These are phyloP conservation scores for Monilinia polystroma DNA, from an alignment of 2,329 filamentous ascomycete species.

Conservation along the genomic window DNA sequence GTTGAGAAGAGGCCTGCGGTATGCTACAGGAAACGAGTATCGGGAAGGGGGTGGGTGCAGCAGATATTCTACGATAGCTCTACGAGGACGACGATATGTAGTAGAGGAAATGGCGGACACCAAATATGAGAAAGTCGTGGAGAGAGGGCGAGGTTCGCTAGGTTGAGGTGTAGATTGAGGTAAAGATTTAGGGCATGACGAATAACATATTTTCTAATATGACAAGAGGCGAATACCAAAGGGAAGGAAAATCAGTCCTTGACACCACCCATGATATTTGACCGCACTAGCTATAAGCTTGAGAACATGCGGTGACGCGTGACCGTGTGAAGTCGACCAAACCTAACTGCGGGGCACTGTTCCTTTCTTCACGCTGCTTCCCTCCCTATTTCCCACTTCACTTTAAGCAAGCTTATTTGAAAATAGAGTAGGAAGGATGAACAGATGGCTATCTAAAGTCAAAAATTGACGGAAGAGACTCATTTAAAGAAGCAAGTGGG, in stretches of 20 bases:
- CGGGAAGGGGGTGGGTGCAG: no score
- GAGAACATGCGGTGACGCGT: background rate
- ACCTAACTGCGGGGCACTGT: background rate
- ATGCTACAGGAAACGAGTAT: no score
- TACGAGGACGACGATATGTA: no score
- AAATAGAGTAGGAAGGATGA: accelerated
- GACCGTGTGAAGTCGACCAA: background rate
- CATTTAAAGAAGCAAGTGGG: background rate
- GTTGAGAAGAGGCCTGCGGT: no score
- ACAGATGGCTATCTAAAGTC: background rate
- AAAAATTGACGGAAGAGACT: background rate
- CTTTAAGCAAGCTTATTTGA: background rate
- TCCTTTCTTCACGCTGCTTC: background rate
- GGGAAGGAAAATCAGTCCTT: background rate
- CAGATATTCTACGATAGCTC: no score
- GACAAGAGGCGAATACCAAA: background rate
- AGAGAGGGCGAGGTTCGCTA: no score
- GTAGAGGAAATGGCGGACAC: no score
- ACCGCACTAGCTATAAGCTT: no score
- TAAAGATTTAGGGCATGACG: background rate
- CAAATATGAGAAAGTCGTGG: no score
- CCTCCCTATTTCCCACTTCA: background rate
- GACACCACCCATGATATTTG: background rate
- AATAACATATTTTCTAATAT: background rate
- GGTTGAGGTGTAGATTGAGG: no score